These are phyloP conservation scores for Dicorynia guianensis DNA, from an alignment of 306 rosid genomes.

Conservation along the genomic window DNA sequence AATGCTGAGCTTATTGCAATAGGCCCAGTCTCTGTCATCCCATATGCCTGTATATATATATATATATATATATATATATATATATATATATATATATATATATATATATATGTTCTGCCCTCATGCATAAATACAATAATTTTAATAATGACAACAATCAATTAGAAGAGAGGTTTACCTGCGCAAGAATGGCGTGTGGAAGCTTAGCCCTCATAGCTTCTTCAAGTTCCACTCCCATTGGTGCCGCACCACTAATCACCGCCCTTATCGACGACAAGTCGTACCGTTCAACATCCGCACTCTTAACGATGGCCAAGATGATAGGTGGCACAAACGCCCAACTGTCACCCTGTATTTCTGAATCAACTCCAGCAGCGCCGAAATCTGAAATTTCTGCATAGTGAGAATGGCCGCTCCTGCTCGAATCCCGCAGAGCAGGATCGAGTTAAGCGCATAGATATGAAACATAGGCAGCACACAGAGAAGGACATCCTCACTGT, in stretches of 20 bases:
- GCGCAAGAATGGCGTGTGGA: constrained; percentile 71
- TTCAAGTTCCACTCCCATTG: constrained; percentile 73
- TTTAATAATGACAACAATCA: no score
- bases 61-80: no score
- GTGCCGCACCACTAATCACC: constrained; percentile 82
- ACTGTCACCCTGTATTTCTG: constrained; percentile 64
- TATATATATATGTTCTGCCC: no score
- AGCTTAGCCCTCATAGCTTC: constrained; percentile 63
- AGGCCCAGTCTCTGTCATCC: constrained; percentile 91
- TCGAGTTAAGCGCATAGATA: constrained; percentile 75
- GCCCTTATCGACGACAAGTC: constrained; percentile 75
- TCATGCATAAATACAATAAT: no score
- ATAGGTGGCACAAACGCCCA: constrained; percentile 84
- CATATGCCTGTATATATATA: constrained; percentile 67
- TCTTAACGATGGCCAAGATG: constrained; percentile 65
- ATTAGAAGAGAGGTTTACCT: constrained; percentile 40
- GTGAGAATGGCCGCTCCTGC: constrained; percentile 71
- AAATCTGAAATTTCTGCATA: constrained; percentile 67
- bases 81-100: no score
- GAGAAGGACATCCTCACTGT: constrained; percentile 65
- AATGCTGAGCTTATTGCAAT: constrained; percentile 69
- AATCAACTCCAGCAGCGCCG: constrained; percentile 49
- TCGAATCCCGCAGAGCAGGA: constrained; percentile 68
- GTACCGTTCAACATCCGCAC: constrained; percentile 47
- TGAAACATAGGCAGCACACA: constrained; percentile 88